Conservation (phyloP, 169 alveolate species). For the Plasmodium fragile region DNA sequence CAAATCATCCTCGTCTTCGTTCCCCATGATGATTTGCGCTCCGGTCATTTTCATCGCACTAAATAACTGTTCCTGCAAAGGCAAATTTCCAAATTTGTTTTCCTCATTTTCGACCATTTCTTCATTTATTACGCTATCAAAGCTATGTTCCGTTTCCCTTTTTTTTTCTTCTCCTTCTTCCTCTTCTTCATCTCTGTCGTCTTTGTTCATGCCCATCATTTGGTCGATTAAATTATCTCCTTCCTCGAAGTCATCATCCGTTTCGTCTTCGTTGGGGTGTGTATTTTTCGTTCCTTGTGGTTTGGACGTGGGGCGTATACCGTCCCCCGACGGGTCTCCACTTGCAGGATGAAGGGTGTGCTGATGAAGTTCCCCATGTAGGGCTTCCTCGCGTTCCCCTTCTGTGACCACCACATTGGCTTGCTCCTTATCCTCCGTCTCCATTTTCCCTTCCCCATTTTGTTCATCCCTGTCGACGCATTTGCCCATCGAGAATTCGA, state of each 20-base stretch:
- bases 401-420: not conserved
- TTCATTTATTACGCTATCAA: constrained; percentile 7
- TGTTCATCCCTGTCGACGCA: not conserved
- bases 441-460: not conserved
- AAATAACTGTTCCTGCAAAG: constrained; percentile 10
- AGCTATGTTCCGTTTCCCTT: not conserved
- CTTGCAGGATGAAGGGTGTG: not conserved
- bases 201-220: not conserved
- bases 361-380: not conserved
- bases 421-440: not conserved
- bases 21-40: not conserved
- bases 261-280: not conserved
- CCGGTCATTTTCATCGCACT: not conserved
- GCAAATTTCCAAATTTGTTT: not conserved
- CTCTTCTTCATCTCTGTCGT: not conserved
- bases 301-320: not conserved
- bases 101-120: constrained; percentile 18
- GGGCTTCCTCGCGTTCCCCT: not conserved
- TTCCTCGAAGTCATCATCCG: not conserved
- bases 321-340: not conserved
- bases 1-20: constrained; percentile 17
- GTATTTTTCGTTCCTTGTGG: not conserved
- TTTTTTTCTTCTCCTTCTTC: not conserved
- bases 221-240: not conserved
- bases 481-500: constrained; percentile 2